Conservation (phyloP, 352 stramenopile genomes). For the Saprolegnia diclina region DNA sequence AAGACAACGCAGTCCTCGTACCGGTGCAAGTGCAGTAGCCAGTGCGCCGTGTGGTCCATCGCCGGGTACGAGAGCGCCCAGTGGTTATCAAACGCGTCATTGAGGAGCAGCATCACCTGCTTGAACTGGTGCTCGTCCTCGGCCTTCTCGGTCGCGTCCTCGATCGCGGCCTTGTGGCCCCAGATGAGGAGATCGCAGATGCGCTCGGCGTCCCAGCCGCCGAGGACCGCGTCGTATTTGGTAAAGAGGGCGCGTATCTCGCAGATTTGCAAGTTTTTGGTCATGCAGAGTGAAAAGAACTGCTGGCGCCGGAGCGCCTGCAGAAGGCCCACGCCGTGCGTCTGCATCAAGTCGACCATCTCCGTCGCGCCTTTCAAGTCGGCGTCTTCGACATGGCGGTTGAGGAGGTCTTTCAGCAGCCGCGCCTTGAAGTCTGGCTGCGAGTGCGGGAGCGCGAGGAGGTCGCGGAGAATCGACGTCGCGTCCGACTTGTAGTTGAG, state of each 20-base stretch:
- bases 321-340: not conserved
- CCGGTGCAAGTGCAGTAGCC: conserved; percentile 6
- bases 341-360: conserved; percentile 5
- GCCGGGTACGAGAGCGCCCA: conserved; percentile 12
- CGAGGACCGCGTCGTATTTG: not conserved
- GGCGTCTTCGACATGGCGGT: not conserved
- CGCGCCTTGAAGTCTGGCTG: conserved; percentile 7
- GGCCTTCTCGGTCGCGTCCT: not conserved
- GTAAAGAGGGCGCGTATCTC: conserved; percentile 13
- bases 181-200: conserved; percentile 11
- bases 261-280: not conserved
- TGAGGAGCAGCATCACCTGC: conserved; percentile 1
- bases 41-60: conserved; percentile 6
- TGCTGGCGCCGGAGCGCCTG: not conserved
- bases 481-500: not conserved
- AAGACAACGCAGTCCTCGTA: not conserved
- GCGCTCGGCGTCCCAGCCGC: conserved; percentile 1
- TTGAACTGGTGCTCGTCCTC: not conserved
- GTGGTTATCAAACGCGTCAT: not conserved
- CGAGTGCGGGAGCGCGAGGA: not conserved
- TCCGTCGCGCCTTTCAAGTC: not conserved
- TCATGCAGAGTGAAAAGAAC: not conserved
- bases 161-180: not conserved
- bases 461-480: not conserved
- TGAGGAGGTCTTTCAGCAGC: not conserved